Evolutionary conservation across 495 filamentous ascomycete genomes (phyloP).

Genomic region (Penicillium goetzii): DNA sequence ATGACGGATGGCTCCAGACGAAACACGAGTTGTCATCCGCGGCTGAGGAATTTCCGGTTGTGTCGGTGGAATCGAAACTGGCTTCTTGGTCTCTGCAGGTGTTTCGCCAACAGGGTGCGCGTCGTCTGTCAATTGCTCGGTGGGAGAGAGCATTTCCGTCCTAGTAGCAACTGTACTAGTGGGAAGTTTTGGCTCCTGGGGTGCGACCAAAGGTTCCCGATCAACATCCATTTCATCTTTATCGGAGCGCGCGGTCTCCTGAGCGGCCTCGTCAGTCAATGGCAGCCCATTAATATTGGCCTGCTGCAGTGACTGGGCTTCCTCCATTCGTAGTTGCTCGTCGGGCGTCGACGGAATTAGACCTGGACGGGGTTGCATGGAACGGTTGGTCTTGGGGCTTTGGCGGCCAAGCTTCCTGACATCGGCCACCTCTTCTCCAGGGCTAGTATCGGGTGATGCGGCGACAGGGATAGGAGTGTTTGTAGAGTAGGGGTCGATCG

Average conservation of each 20-base stretch:
- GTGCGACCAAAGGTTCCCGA: slow-evolving; percentile 18
- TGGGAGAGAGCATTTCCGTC: slow-evolving; percentile 25
- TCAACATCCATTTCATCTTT: slow-evolving; percentile 33
- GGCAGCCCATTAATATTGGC: slow-evolving; percentile 27
- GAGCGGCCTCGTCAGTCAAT: slow-evolving; percentile 33
- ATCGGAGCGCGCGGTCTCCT: slow-evolving; percentile 28
- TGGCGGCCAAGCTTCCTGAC: slow-evolving; percentile 28
- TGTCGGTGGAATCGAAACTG: slow-evolving; percentile 24
- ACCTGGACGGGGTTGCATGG: slow-evolving; percentile 25
- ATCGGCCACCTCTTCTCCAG: slow-evolving; percentile 42
- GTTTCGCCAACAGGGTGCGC: slow-evolving; percentile 18
- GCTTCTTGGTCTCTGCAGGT: slow-evolving; percentile 18
- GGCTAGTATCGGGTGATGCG: slow-evolving; percentile 48
- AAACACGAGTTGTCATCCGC: slow-evolving; percentile 65
- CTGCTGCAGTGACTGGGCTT: slow-evolving; percentile 47
- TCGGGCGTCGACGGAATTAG: slow-evolving; percentile 51
- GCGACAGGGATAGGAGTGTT: slow-evolving; percentile 45
- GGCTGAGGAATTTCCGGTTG: slow-evolving; percentile 39
- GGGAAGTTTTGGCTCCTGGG: slow-evolving; percentile 19
- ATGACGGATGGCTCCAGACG: slow-evolving; percentile 68
- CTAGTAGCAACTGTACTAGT: slow-evolving; percentile 14
- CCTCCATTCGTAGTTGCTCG: slow-evolving; percentile 55
- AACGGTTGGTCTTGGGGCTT: slow-evolving; percentile 31
- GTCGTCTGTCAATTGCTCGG: slow-evolving; percentile 18
- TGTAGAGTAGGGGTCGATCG: slow-evolving; percentile 47